Evolutionary conservation across 2,329 filamentous ascomycete species (phyloP).

Genomic region (Aspergillus sp.): DNA sequence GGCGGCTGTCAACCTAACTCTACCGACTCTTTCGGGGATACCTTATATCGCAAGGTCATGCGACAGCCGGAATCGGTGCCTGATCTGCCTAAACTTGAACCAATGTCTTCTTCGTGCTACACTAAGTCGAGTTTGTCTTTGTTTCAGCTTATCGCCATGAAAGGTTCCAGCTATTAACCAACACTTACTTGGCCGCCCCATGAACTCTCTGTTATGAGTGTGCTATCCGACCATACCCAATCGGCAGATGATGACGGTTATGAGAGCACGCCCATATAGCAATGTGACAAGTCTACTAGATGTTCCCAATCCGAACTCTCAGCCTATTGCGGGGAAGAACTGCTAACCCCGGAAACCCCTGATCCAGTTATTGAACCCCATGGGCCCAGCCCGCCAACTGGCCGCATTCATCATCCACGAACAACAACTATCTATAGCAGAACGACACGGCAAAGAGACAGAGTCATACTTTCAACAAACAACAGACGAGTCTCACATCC

Average conservation of each 20-base stretch:
- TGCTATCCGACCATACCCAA: neutral
- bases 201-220: neutral
- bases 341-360: neutral
- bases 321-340: neutral
- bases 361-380: neutral
- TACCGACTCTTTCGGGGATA: neutral
- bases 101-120: neutral
- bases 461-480: no score
- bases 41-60: slow-evolving; percentile 16
- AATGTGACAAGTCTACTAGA: neutral
- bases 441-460: neutral
- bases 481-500: neutral
- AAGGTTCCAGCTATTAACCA: neutral
- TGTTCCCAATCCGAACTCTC: neutral
- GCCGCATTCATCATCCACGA: neutral
- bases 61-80: slow-evolving; percentile 11
- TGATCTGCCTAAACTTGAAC: slow-evolving; percentile 16
- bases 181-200: neutral
- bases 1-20: slow-evolving; percentile 3
- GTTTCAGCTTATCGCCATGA: slow-evolving; percentile 15
- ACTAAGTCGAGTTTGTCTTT: slow-evolving; percentile 9
- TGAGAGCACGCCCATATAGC: neutral
- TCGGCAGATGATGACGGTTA: neutral
- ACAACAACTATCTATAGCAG: neutral
- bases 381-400: neutral